Evolutionary conservation across 2,329 filamentous ascomycete genomes (phyloP), one percentile per base, ranked within the genome.

Genomic region (Sporothrix brunneoviolacea): DNA sequence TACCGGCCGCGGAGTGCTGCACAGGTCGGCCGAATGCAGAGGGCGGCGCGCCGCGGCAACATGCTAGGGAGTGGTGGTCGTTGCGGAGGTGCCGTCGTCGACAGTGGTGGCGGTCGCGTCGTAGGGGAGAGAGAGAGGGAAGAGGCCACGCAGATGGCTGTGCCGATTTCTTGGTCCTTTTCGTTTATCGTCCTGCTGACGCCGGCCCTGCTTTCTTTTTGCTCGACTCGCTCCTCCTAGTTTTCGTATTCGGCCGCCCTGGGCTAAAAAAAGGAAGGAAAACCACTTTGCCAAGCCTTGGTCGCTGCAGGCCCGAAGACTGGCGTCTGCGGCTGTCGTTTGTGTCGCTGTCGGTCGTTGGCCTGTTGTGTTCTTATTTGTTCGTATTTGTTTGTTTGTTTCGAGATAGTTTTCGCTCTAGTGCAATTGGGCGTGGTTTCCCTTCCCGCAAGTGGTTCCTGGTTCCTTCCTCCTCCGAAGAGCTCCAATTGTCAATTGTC

Each of bases 1-100:
- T 48, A 40, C 43, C 43, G 43, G 43, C 43, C 43, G 24, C 35
- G n/a, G n/a, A n/a, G n/a, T n/a, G n/a, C 21, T 39, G 36, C 24
- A 16, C 24, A 28, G 36, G 44, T 39, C 36, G 44, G 24, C 44
- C 45, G 28, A 40, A 33, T 40, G 45, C 27, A 8, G 18, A 40
- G 28, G 36, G 18, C 28, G 45, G 33, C 37, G 36, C 27, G 36
- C 45, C 36, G 45, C 45, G 45, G 45, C 27, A 48, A 48, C 44
- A 48, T 48, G 45, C 37, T 40, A 37, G 12, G 37, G 27, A 37
- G 44, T 33, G 22, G 10, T 28, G 24, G 24, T 5, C 24, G 24
- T 10, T 10, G 24, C 10, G 24, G 24, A n/a, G n/a, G n/a, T n/a
- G n/a, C n/a, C n/a, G n/a, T n/a, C n/a, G 38, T 28, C 42, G n/a